Base-by-base conservation (phyloP, 371 early-diverging fungal species). In the Mucor indicus region DNA sequence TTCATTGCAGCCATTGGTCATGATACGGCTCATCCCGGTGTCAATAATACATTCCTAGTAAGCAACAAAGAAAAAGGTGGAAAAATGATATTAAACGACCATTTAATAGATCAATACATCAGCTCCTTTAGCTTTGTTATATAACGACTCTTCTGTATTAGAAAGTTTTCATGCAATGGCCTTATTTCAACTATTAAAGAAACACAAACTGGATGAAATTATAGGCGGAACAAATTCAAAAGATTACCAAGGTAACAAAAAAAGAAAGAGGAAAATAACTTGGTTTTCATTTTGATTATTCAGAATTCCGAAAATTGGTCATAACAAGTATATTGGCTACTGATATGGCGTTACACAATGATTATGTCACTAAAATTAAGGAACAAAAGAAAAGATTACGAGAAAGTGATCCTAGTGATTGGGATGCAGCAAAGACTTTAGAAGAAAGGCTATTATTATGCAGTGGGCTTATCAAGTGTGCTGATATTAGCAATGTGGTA, bases 151-250 rank as follows among this genome's bases (percentile, higher is more conserved):
- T 41, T 88, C 93, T 0, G 90, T 94, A 4, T 79, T 97, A 15
- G 98, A 97, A 67, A 92, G 89, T 68, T 90, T 91, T 63, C 98
- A 97, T 67, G 83, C 88, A 3, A 83, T 90, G 61, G 75, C 91
- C 3, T 79, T 93, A 29, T 92, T 91, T 62, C 81, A 85, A 51
- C 65, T 96, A 8, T 77, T 97, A 75, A 75, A 81, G 39, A 77
- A 78, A 31, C 75, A 79, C 55, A 77, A 79, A n/a, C 74, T 83
- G 38, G 75, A 81, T 37, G 48, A 57, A 23, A 31, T 53, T 5
- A 35, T 59, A 9, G 65, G 55, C 33, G 63, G 60, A 3, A 25
- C 50, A 19, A 41, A 59, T 5, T 64, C 69, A 15, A 13, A 25
- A 10, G 63, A 65, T 17, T 67, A 67, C 32, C 50, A 50, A 21